Evolutionary conservation across 2,329 filamentous ascomycete species (phyloP).

Genomic region (Sarocladium kiliense): DNA sequence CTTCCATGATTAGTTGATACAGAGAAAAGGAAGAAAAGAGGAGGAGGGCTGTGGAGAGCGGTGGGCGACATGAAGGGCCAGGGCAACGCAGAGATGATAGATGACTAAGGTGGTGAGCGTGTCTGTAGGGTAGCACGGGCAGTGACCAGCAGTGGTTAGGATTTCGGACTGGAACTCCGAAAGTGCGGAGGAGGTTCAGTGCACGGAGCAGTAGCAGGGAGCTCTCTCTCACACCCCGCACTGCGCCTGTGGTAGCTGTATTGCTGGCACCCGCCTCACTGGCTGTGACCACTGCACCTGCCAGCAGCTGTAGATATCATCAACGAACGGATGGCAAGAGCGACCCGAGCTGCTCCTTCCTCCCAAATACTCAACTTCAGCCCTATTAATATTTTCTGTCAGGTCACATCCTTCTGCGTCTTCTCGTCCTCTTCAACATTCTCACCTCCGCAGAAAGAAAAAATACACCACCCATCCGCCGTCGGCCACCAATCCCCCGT

Average conservation of each 20-base stretch:
- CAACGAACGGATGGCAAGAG: too few species aligned
- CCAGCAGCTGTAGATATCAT: too few species aligned
- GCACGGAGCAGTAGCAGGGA: background rate
- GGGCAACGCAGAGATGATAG: background rate
- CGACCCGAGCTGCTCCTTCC: too few species aligned
- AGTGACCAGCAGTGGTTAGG: background rate
- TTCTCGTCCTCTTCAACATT: too few species aligned
- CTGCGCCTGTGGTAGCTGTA: background rate
- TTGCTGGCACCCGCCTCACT: background rate
- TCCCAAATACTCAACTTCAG: background rate
- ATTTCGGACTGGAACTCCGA: background rate
- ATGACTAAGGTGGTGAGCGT: background rate
- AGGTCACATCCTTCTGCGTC: too few species aligned
- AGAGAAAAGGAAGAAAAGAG: constrained; percentile 37
- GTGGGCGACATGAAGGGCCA: constrained; percentile 11
- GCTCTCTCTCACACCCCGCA: background rate
- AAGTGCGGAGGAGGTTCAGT: background rate
- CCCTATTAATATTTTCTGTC: too few species aligned
- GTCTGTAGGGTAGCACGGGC: too few species aligned
- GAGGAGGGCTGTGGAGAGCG: background rate
- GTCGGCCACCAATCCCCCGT: background rate
- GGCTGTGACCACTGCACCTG: too few species aligned
- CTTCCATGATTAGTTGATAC: constrained; percentile 72
- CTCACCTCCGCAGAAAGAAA: too few species aligned
- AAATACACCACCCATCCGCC: too few species aligned